phyloP scores from a whole-genome alignment of 2,329 filamentous ascomycete genomes.

The Microdochium trichocladiopsis region DNA sequence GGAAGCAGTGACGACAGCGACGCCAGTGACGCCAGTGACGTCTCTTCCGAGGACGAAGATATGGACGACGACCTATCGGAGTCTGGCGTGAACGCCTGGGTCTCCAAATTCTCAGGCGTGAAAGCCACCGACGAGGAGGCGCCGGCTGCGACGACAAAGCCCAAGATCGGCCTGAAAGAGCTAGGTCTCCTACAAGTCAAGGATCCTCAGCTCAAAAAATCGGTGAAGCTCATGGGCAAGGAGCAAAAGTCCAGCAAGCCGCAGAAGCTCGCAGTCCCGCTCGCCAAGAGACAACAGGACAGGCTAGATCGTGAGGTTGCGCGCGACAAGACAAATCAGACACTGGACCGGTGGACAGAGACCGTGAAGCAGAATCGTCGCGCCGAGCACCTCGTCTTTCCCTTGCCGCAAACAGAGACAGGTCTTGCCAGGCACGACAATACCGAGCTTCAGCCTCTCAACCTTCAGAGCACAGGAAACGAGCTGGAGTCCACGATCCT shows the following conservation, averaged over 20 bases:
- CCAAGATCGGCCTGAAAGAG: slow-evolving; percentile 69
- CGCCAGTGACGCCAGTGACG: slow-evolving; percentile 33
- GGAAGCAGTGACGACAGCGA: slow-evolving; percentile 9
- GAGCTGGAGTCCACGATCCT: slow-evolving; percentile 83
- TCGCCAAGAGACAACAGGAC: slow-evolving; percentile 82
- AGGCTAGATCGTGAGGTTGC: slow-evolving; percentile 74
- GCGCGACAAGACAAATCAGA: slow-evolving; percentile 87
- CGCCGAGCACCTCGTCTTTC: slow-evolving; percentile 86
- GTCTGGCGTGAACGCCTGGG: slow-evolving; percentile 35
- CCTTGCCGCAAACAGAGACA: slow-evolving; percentile 66
- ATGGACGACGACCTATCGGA: slow-evolving; percentile 40
- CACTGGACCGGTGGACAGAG: slow-evolving; percentile 83
- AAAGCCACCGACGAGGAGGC: slow-evolving; percentile 45
- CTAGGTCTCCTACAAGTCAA: slow-evolving; percentile 63
- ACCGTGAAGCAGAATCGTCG: slow-evolving; percentile 91
- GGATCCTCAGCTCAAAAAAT: slow-evolving; percentile 70
- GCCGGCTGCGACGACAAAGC: slow-evolving; percentile 47
- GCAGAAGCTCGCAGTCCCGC: slow-evolving; percentile 72
- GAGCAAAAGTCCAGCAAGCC: slow-evolving; percentile 50
- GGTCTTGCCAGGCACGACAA: slow-evolving; percentile 49
- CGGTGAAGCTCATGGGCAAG: slow-evolving; percentile 66
- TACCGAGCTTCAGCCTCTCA: slow-evolving; percentile 59
- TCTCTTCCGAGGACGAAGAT: slow-evolving; percentile 28
- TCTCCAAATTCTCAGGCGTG: slow-evolving; percentile 62
- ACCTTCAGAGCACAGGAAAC: slow-evolving; percentile 59